These are phyloP conservation scores for Mycena alexandri DNA, from an alignment of 768 basidiomycete genomes.

Conservation along the genomic window DNA sequence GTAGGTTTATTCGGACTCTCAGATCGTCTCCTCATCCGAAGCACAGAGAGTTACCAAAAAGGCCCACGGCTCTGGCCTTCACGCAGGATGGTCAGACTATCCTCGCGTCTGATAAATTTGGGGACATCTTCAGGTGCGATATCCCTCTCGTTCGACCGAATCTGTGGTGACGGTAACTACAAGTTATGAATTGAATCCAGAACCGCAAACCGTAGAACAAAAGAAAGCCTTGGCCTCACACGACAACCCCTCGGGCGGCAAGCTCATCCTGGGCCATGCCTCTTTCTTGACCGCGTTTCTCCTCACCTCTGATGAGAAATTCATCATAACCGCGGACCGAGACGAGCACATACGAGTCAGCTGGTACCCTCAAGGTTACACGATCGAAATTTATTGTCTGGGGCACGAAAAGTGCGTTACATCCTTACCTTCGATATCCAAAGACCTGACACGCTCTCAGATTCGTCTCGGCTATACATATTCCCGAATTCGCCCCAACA, in stretches of 20 bases:
- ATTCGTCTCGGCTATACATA: constrained; percentile 86
- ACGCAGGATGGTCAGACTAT: constrained; percentile 73
- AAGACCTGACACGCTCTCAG: constrained; percentile 50
- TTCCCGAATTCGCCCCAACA: constrained; percentile 61
- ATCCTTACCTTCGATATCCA: constrained; percentile 2
- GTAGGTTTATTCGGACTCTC: constrained; percentile 51
- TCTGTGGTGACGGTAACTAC: background rate
- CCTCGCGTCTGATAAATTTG: constrained; percentile 93
- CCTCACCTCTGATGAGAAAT: constrained; percentile 74
- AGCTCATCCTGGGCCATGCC: constrained; percentile 87
- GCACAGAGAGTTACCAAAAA: constrained; percentile 84
- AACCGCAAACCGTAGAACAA: constrained; percentile 47
- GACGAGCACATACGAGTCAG: constrained; percentile 97
- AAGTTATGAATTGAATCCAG: constrained; percentile 73
- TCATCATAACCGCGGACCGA: constrained; percentile 90
- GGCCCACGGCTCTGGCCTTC: constrained; percentile 78
- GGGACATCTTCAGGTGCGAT: constrained; percentile 87
- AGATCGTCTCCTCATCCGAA: constrained; percentile 11
- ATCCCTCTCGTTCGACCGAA: background rate
- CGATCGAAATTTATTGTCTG: constrained; percentile 88
- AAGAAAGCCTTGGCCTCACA: constrained; percentile 66
- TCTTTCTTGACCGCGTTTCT: constrained; percentile 85
- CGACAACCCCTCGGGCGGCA: constrained; percentile 77
- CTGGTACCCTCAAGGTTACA: constrained; percentile 88
- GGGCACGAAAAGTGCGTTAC: constrained; percentile 82